Base-by-base conservation (phyloP, 768 basidiomycete species). In the Kwoniella pini region DNA sequence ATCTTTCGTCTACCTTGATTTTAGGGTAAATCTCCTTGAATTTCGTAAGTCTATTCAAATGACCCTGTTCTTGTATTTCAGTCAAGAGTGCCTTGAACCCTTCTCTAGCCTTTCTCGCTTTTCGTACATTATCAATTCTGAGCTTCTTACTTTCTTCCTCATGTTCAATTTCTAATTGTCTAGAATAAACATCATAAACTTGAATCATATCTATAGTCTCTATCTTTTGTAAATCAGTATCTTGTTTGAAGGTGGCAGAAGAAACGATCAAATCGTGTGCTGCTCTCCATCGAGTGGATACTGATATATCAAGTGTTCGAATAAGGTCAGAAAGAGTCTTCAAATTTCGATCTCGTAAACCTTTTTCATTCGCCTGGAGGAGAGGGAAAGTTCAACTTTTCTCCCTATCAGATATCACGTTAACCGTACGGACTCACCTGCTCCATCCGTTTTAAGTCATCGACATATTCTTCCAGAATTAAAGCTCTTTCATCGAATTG, bases 121-220 rank as follows among this genome's bases (percentile, higher is more conserved):
- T 85, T 56, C 93, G 82, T 0, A 86, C 85, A 77, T 90, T 90
- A 72, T 93, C 90, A 11, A 92, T 88, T 64, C 90, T 87, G 4
- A 84, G 79, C 61, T 88, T 84, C 24, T 89, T 83, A 81, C 86
- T 86, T 72, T 90, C 87, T 65, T 94, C 91, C 59, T 95, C 91
- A 65, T 91, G 90, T 74, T 95, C 93, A 54, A 89, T 84, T 79
- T 97, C 92, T 31, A 90, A 85, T 15, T 91, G 86, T 57, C 88
- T 85, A 60, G 90, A 89, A 74, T 94, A 94, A 75, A 94, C 92
- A 76, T 99, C 96, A 68, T 93, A 98, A 0, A 91, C 89, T 36
- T 90, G 84, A 22, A 99, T 82, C 60, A 98, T 89, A 72, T 98
- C 96, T 36, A 98, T 82, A 1, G 88, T 88, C 11, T 95, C 95